A percentile compares a stretch with the other conserved stretches of the same genome.
Evolutionary conservation across 768 basidiomycete species (phyloP).

Genomic region (Coprinellus aureogranulatus): DNA sequence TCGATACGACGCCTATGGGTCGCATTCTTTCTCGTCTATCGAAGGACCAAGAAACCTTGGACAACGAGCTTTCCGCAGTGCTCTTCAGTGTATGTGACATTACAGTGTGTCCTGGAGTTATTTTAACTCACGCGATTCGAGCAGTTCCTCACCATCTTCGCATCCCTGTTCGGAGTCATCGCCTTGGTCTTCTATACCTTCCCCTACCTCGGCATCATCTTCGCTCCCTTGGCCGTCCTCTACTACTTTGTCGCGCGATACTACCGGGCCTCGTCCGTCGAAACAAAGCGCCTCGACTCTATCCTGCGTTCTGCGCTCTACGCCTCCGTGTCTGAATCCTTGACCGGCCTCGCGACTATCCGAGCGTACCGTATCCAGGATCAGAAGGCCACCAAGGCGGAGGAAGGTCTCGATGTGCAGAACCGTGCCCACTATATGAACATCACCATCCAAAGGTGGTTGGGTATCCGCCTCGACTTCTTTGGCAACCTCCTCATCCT

Average conservation of each 20-base stretch:
- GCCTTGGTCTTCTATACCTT: constrained; percentile 63
- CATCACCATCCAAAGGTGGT: constrained; percentile 61
- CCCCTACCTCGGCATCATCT: constrained; percentile 63
- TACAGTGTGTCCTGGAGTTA: too few species aligned
- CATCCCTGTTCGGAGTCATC: constrained; percentile 50
- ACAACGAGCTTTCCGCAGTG: constrained; percentile 44
- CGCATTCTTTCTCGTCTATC: constrained; percentile 55
- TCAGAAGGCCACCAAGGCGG: constrained; percentile 30
- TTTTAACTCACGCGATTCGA: too few species aligned
- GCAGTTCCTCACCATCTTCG: constrained; percentile 40
- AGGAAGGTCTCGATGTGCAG: constrained; percentile 53
- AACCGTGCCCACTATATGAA: constrained; percentile 65
- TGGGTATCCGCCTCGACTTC: constrained; percentile 59
- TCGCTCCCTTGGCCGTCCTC: constrained; percentile 48
- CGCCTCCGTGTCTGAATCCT: constrained; percentile 54
- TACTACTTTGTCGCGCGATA: constrained; percentile 54
- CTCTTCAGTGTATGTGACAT: constrained; percentile 40
- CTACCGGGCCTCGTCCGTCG: constrained; percentile 60
- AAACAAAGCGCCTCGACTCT: constrained; percentile 63
- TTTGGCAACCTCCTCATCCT: constrained; percentile 63
- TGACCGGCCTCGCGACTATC: constrained; percentile 63
- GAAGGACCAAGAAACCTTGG: constrained; percentile 59
- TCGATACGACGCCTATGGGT: constrained; percentile 69
- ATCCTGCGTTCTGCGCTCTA: constrained; percentile 57
- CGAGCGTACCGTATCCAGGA: constrained; percentile 53